A percentile compares a stretch with the other conserved stretches of the same genome.
Evolutionary conservation across 2,329 filamentous ascomycete genomes (phyloP).

Genomic region (Penicillium sp.): DNA sequence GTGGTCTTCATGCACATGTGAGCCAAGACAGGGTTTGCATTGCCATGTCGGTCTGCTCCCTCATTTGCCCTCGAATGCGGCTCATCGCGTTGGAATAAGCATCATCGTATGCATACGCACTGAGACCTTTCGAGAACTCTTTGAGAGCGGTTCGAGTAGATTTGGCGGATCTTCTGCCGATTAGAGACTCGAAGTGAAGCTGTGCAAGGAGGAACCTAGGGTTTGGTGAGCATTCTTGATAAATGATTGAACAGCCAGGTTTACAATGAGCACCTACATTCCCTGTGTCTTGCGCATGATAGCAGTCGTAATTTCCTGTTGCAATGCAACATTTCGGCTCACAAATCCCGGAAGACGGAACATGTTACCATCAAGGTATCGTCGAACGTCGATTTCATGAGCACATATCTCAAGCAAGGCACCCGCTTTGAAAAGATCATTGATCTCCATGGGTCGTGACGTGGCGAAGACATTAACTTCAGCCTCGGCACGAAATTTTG

Average conservation of each 20-base stretch:
- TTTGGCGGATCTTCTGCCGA: conserved; percentile 23
- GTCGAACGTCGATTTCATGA: conserved; percentile 31
- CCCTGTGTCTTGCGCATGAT: conserved; percentile 31
- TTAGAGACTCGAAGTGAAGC: conserved; percentile 25
- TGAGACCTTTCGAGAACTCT: conserved; percentile 30
- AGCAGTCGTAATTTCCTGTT: conserved; percentile 19
- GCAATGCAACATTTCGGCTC: conserved; percentile 13
- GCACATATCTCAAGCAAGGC: conserved; percentile 35
- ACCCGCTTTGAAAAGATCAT: conserved; percentile 17
- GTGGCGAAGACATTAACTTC: conserved; percentile 34
- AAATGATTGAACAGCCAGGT: background rate
- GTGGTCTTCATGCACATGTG: conserved; percentile 34
- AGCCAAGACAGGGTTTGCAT: conserved; percentile 46
- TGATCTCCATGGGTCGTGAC: conserved; percentile 31
- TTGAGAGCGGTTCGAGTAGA: conserved; percentile 34
- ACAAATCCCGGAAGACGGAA: conserved; percentile 18
- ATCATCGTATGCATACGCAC: conserved; percentile 30
- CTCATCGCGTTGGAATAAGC: conserved; percentile 47
- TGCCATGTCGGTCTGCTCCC: conserved; percentile 38
- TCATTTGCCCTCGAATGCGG: conserved; percentile 43
- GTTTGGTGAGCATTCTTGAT: background rate
- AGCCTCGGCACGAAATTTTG: conserved; percentile 18
- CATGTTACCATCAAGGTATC: conserved; percentile 31
- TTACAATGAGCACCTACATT: conserved; percentile 31
- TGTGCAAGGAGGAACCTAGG: conserved; percentile 30